Evolutionary conservation across 192 early-diverging fungal species (phyloP).

Genomic region (Podochytrium sp.): DNA sequence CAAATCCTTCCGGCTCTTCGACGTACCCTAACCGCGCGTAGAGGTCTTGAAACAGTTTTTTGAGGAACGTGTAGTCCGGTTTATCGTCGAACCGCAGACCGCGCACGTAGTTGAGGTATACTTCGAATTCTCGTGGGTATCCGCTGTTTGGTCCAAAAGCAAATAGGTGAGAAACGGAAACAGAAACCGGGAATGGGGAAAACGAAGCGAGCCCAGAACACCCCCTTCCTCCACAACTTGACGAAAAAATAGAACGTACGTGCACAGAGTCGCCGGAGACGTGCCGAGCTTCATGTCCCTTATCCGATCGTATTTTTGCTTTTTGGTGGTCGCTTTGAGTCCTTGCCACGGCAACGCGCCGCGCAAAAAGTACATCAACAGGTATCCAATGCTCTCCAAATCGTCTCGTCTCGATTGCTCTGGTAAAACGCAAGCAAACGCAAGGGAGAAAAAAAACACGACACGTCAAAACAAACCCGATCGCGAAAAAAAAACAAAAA

Average conservation of each 20-base stretch:
- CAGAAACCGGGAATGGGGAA: not conserved
- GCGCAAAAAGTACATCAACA: conserved; percentile 90
- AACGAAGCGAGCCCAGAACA: not conserved
- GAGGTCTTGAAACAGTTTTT: conserved; percentile 81
- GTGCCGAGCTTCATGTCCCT: conserved; percentile 93
- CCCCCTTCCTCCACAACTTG: not conserved
- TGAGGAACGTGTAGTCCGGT: conserved; percentile 89
- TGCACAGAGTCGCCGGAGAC: conserved; percentile 77
- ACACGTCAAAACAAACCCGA: conserved; percentile 56
- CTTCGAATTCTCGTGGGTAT: conserved; percentile 83
- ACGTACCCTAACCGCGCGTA: conserved; percentile 72
- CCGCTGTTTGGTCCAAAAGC: conserved; percentile 39
- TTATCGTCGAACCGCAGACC: conserved; percentile 88
- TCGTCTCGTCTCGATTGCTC: conserved; percentile 92
- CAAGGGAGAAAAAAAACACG: not conserved
- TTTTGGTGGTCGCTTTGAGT: conserved; percentile 84
- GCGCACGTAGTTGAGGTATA: conserved; percentile 86
- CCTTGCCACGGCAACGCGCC: conserved; percentile 94
- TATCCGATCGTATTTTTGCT: conserved; percentile 94
- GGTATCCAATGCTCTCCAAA: conserved; percentile 86
- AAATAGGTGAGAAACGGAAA: not conserved
- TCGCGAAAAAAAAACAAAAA: not conserved
- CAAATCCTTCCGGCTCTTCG: not conserved
- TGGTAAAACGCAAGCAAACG: conserved; percentile 25
- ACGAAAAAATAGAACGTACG: not conserved